Conservation (phyloP, 2,329 filamentous ascomycete species). For the Venturia carpophila region DNA sequence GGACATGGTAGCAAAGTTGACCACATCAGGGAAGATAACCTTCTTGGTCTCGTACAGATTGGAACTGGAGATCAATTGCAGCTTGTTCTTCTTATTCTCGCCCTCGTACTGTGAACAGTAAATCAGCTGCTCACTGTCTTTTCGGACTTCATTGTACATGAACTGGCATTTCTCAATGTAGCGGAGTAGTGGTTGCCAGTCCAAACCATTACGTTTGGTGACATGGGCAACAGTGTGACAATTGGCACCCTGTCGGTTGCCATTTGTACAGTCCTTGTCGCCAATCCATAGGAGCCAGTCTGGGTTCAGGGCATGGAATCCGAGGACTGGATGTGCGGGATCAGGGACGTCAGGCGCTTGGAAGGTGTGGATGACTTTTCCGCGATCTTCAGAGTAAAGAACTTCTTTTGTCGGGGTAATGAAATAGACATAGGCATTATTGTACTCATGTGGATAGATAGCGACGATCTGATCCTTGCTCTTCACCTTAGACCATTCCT, state of each 20-base stretch:
- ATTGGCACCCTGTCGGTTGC: conserved; percentile 33
- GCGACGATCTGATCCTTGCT: conserved; percentile 59
- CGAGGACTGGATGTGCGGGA: conserved; percentile 48
- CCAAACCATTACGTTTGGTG: conserved; percentile 66
- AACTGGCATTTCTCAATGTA: conserved; percentile 82
- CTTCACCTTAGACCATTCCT: conserved; percentile 60
- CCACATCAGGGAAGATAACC: conserved; percentile 60
- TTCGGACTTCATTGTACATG: conserved; percentile 55
- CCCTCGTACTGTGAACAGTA: conserved; percentile 57
- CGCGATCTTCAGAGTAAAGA: conserved; percentile 75
- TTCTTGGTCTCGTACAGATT: conserved; percentile 66
- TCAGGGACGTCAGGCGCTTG: conserved; percentile 57
- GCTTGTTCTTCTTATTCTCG: conserved; percentile 54
- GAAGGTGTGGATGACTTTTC: conserved; percentile 65
- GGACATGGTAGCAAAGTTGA: conserved; percentile 87
- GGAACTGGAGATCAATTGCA: conserved; percentile 67
- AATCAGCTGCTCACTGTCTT: conserved; percentile 55
- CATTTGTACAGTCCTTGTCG: conserved; percentile 49
- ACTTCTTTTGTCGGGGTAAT: conserved; percentile 61
- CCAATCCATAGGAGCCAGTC: conserved; percentile 94
- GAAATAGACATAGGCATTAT: conserved; percentile 82
- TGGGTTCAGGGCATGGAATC: conserved; percentile 71
- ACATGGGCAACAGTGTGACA: conserved; percentile 71
- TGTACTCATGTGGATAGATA: conserved; percentile 71
- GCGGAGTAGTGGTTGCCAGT: conserved; percentile 67